Base-by-base conservation (phyloP, 306 rosid genomes). In the Quercus aquifolioides region DNA sequence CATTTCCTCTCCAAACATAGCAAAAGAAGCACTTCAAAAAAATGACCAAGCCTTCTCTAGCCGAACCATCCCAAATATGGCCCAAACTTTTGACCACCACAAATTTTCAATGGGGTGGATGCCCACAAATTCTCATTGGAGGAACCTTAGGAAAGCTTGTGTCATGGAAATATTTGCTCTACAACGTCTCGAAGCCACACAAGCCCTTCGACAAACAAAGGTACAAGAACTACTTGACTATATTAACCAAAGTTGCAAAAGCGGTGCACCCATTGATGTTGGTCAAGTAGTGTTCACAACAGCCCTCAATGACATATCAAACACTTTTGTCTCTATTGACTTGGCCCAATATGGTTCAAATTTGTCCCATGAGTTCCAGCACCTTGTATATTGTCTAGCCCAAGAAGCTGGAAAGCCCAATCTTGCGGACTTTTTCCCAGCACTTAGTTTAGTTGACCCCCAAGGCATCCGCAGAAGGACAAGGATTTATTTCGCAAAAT, bases 301-400 rank as follows among this genome's bases (percentile, higher is more conserved):
- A 0, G 3, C 72, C 6, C 58, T 89, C 11, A 86, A 84, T 46
- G 15, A 78, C 49, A 19, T 86, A 30, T 86, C 87, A 1, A 86
- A 84, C 74, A 86, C 88, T 0, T 57, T 86, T 6, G 86, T 84
- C 60, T 86, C 92, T 0, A 38, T 63, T 5, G 87, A 89, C 51
- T 73, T 86, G 21, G 88, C 80, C 0, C 78, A 82, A 72, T 78
- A 81, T 1, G 65, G 13, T 46, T 84, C 89, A 11, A 84, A 75
- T 31, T 43, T 75, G 74, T 78, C 84, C 2, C 74, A 38, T 19
- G 81, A 80, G 74, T 86, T 86, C 25, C 78, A 55, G 82, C 77
- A 68, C 0, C 13, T 57, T 1, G 11, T 71, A 1, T 9, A 8
- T 56, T 78, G 78, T 6, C 1, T 63, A 1, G 64, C 72, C 67